A percentile compares a stretch with the other conserved stretches of the same genome.
Conservation (phyloP, 2,329 filamentous ascomycete species). For the Dactylonectria macrodidyma region DNA sequence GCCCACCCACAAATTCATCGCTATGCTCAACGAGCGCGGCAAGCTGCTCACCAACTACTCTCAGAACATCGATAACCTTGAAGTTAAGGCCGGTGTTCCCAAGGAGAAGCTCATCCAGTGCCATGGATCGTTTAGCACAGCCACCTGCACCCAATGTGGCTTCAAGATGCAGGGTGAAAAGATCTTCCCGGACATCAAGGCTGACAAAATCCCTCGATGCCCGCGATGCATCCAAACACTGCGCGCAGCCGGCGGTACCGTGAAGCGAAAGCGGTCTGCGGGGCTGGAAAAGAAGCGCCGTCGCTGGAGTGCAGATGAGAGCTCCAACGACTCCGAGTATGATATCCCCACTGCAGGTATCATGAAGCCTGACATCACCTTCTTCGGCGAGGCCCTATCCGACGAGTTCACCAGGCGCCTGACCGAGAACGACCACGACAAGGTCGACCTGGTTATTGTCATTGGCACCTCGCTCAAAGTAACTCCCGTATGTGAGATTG, state of each 20-base stretch:
- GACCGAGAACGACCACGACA: slow-evolving; percentile 83
- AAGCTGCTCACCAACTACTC: slow-evolving; percentile 98
- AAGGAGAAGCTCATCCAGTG: slow-evolving; percentile 92
- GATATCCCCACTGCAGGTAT: slow-evolving; percentile 78
- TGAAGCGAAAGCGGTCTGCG: slow-evolving; percentile 59
- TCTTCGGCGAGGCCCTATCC: slow-evolving; percentile 93
- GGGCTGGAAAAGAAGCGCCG: slow-evolving; percentile 60
- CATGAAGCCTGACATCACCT: slow-evolving; percentile 98
- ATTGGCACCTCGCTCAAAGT: slow-evolving; percentile 98
- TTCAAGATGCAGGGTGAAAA: slow-evolving; percentile 80
- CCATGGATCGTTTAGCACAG: slow-evolving; percentile 95
- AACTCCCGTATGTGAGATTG: slow-evolving; percentile 92
- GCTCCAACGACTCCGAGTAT: slow-evolving; percentile 63
- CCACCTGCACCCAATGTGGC: slow-evolving; percentile 87
- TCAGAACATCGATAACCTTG: slow-evolving; percentile 98
- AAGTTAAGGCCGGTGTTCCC: slow-evolving; percentile 86
- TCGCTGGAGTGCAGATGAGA: slow-evolving; percentile 56
- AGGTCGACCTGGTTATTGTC: slow-evolving; percentile 91
- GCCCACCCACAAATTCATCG: slow-evolving; percentile 95
- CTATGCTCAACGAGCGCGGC: slow-evolving; percentile 86
- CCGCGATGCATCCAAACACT: slow-evolving; percentile 75
- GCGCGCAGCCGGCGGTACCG: slow-evolving; percentile 44
- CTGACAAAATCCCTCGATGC: slow-evolving; percentile 84
- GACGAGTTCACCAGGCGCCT: slow-evolving; percentile 86
- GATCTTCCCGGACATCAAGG: slow-evolving; percentile 85